phyloP scores from a whole-genome alignment of 179 eudicot species.

The Spergularia azorica region DNA sequence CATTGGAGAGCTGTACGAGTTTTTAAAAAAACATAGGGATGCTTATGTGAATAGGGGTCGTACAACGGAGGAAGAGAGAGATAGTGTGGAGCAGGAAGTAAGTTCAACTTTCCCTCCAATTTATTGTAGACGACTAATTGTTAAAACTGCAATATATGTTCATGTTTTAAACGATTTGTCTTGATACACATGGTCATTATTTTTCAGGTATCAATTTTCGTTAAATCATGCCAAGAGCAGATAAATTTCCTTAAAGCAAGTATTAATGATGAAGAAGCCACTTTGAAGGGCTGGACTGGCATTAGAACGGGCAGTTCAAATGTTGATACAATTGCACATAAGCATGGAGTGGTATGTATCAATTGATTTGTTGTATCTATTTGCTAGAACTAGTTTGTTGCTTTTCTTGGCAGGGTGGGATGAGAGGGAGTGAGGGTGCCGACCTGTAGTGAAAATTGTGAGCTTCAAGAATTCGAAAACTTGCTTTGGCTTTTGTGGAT shows the following conservation, averaged over 20 bases:
- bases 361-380: background rate
- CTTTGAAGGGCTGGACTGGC: constrained; percentile 89
- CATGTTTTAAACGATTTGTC: background rate
- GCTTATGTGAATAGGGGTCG: constrained; percentile 92
- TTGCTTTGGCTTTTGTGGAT: background rate
- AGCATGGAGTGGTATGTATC: constrained; percentile 88
- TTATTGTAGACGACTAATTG: background rate
- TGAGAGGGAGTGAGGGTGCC: background rate
- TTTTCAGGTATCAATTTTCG: constrained; percentile 74
- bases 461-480: background rate
- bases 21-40: constrained; percentile 75
- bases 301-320: constrained; percentile 52
- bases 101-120: constrained; percentile 20
- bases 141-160: background rate
- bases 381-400: background rate
- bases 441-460: background rate
- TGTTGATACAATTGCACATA: constrained; percentile 94
- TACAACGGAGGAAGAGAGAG: constrained; percentile 90
- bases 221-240: constrained; percentile 92
- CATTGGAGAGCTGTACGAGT: constrained; percentile 71
- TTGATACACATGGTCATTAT: constrained; percentile 18
- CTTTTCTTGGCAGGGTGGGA: background rate
- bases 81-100: constrained; percentile 97
- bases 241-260: constrained; percentile 79
- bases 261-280: constrained; percentile 70